phyloP scores from a whole-genome alignment of 1,139 yeast genomes.

The Hansenula lynferdii region DNA sequence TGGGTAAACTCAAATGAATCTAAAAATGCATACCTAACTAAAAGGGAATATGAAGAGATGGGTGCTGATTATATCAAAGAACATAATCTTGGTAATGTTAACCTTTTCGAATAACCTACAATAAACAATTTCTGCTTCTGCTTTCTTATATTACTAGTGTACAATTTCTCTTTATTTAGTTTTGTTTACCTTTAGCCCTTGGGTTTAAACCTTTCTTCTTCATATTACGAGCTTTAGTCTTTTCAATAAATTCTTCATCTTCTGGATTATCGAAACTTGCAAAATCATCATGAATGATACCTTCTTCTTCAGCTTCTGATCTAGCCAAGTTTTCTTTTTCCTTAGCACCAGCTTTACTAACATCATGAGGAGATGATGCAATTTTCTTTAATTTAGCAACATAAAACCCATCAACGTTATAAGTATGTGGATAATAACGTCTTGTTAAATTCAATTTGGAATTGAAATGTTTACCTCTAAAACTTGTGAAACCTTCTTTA shows the following conservation, averaged over 20 bases:
- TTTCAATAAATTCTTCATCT: slow-evolving; percentile 71
- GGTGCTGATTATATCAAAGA: slow-evolving; percentile 90
- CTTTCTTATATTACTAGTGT: too few species aligned
- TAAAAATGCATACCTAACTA: slow-evolving; percentile 49
- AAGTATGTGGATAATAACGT: slow-evolving; percentile 97
- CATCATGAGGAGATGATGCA: slow-evolving; percentile 80
- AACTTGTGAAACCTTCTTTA: slow-evolving; percentile 91
- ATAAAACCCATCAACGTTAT: slow-evolving; percentile 96
- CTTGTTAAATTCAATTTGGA: slow-evolving; percentile 75
- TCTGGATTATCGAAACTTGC: slow-evolving; percentile 75
- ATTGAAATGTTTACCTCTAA: slow-evolving; percentile 88
- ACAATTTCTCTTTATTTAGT: too few species aligned
- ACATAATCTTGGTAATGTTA: slow-evolving; percentile 68
- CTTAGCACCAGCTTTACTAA: slow-evolving; percentile 81
- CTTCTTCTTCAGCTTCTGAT: slow-evolving; percentile 68
- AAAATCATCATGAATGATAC: slow-evolving; percentile 81
- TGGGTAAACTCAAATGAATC: slow-evolving; percentile 56
- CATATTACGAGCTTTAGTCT: slow-evolving; percentile 66
- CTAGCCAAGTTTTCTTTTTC: slow-evolving; percentile 82
- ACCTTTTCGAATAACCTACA: slow-evolving; percentile 6
- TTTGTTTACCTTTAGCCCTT: slow-evolving; percentile 22
- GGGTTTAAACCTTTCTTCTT: slow-evolving; percentile 84
- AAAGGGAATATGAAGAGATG: slow-evolving; percentile 76
- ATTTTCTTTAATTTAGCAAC: slow-evolving; percentile 95
- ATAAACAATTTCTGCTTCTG: too few species aligned